Conservation (phyloP, 2,329 filamentous ascomycete genomes). For the Pseudogymnoascus sp. region DNA sequence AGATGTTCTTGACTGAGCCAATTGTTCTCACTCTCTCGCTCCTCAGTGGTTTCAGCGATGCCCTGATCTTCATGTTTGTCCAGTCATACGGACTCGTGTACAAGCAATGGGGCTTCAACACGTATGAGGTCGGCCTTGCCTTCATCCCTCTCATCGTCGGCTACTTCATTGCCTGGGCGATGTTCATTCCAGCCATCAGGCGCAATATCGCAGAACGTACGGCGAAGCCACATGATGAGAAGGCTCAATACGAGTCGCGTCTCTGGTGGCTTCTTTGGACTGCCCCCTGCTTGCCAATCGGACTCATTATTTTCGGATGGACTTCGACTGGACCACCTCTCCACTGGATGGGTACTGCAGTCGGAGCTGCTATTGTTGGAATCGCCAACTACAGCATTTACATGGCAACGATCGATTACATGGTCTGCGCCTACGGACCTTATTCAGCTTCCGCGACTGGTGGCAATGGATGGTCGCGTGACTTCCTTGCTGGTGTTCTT, state of each 20-base stretch:
- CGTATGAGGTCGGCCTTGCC: slow-evolving; percentile 48
- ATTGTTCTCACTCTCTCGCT: slow-evolving; percentile 65
- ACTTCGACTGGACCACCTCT: slow-evolving; percentile 55
- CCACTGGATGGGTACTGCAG: slow-evolving; percentile 61
- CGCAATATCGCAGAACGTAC: slow-evolving; percentile 45
- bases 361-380: slow-evolving; percentile 59
- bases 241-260: slow-evolving; percentile 61
- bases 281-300: slow-evolving; percentile 54
- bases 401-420: slow-evolving; percentile 72
- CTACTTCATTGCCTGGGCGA: slow-evolving; percentile 54
- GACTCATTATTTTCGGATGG: slow-evolving; percentile 64
- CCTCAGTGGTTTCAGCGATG: slow-evolving; percentile 65
- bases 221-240: slow-evolving; percentile 45
- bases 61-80: slow-evolving; percentile 71
- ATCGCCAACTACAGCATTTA: slow-evolving; percentile 67
- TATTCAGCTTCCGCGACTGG: slow-evolving; percentile 69
- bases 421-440: slow-evolving; percentile 65
- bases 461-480: slow-evolving; percentile 66
- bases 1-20: slow-evolving; percentile 66
- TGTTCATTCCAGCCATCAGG: slow-evolving; percentile 51
- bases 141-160: slow-evolving; percentile 62
- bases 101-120: slow-evolving; percentile 55
- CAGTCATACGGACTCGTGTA: slow-evolving; percentile 65
- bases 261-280: slow-evolving; percentile 58
- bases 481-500: slow-evolving; percentile 65